These are phyloP conservation scores for Hypoxylon sp. DNA, from an alignment of 2,329 filamentous ascomycete species.

Conservation along the genomic window DNA sequence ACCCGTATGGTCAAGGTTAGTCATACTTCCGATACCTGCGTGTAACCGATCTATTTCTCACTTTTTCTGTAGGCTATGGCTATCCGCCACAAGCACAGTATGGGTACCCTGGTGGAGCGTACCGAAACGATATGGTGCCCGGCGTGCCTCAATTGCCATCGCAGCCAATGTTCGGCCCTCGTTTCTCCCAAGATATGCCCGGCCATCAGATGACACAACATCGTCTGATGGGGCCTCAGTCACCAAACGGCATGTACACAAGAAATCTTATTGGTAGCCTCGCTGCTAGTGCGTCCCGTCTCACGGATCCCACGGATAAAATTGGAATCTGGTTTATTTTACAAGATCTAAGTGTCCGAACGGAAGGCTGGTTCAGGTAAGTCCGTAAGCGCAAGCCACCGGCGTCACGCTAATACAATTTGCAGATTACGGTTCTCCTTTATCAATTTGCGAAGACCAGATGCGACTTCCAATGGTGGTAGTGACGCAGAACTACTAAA, in stretches of 20 bases:
- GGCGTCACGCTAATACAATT: constrained; percentile 25
- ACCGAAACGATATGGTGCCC: constrained; percentile 46
- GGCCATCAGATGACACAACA: constrained; percentile 52
- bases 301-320: constrained; percentile 82
- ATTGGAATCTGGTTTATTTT: constrained; percentile 97
- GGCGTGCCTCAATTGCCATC: constrained; percentile 47
- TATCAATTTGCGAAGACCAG: constrained; percentile 79
- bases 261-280: constrained; percentile 94
- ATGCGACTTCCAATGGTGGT: constrained; percentile 52
- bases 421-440: constrained; percentile 76
- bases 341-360: constrained; percentile 93
- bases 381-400: constrained; percentile 43
- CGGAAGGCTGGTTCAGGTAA: constrained; percentile 90
- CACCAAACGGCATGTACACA: constrained; percentile 88
- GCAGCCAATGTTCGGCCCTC: constrained; percentile 51
- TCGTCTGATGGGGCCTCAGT: constrained; percentile 55
- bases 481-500: constrained; percentile 69
- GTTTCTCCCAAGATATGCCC: constrained; percentile 55
- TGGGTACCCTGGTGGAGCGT: constrained; percentile 48
- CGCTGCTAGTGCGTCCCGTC: constrained; percentile 86
- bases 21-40: neutral
- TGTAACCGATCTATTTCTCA: constrained; percentile 22
- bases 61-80: constrained; percentile 43
- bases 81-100: constrained; percentile 50
- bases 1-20: constrained; percentile 50